Evolutionary conservation across 2,329 filamentous ascomycete genomes (phyloP).

Genomic region (Colletotrichum tofieldiae): DNA sequence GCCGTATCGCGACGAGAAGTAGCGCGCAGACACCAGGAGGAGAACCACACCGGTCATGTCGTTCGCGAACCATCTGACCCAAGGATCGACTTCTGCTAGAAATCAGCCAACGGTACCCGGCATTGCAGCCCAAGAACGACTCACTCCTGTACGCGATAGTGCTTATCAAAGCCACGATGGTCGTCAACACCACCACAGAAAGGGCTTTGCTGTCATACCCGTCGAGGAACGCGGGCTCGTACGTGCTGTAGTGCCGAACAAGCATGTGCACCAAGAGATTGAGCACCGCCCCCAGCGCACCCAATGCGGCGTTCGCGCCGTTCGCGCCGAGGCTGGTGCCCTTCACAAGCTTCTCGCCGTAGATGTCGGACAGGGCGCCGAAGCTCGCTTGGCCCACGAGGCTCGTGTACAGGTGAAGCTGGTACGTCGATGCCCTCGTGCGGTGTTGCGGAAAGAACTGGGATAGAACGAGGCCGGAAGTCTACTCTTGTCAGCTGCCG

Average conservation of each 20-base stretch:
- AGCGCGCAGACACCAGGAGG: conserved; percentile 48
- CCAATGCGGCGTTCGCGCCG: conserved; percentile 50
- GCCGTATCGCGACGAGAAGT: conserved; percentile 46
- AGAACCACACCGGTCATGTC: conserved; percentile 49
- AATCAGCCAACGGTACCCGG: not conserved
- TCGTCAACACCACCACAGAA: conserved; percentile 50
- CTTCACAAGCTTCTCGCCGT: conserved; percentile 52
- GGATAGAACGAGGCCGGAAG: conserved; percentile 50
- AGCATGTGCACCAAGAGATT: conserved; percentile 50
- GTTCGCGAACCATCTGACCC: conserved; percentile 52
- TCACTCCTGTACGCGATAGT: conserved; percentile 52
- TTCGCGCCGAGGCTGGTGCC: conserved; percentile 49
- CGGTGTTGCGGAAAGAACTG: conserved; percentile 49
- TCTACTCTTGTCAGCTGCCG: conserved; percentile 21
- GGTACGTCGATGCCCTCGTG: conserved; percentile 46
- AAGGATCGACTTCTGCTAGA: conserved; percentile 49
- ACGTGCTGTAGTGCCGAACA: conserved; percentile 43
- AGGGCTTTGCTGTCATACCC: conserved; percentile 47
- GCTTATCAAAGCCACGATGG: conserved; percentile 50
- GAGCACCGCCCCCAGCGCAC: conserved; percentile 48
- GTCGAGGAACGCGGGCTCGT: conserved; percentile 47
- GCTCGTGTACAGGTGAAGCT: conserved; percentile 48
- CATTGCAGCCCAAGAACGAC: not conserved
- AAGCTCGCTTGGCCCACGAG: conserved; percentile 50
- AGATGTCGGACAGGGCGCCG: conserved; percentile 50